Conservation (phyloP, 2,329 filamentous ascomycete species). For the Catunica adiposa region DNA sequence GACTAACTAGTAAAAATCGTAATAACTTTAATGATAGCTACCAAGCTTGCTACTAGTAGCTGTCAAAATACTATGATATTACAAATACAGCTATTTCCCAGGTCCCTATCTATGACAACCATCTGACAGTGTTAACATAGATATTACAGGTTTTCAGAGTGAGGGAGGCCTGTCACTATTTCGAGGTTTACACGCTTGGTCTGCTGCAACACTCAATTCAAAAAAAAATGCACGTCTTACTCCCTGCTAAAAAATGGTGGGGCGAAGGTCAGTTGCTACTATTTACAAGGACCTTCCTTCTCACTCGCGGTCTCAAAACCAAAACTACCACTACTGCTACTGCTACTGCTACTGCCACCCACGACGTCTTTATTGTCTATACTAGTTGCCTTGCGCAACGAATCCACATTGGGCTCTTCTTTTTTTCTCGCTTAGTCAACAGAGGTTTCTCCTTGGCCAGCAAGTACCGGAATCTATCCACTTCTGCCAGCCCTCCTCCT, state of each 20-base stretch:
- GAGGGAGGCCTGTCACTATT: not conserved
- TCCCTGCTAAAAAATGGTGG: not conserved
- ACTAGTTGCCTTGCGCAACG: constrained; percentile 6
- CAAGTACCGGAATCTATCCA: constrained; percentile 2
- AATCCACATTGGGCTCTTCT: constrained; percentile 2
- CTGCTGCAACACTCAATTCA: no score
- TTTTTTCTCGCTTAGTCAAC: constrained; percentile 9
- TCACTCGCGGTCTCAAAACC: not conserved
- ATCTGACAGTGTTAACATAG: no score
- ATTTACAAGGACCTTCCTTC: not conserved
- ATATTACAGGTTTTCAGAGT: no score
- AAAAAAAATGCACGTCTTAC: no score
- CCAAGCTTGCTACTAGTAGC: no score
- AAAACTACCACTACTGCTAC: not conserved
- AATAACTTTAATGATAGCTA: no score
- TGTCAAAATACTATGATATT: no score
- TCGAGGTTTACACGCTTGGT: not conserved
- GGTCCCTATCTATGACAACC: no score
- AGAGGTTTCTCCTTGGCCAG: not conserved
- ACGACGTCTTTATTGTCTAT: not conserved
- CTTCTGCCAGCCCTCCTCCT: not conserved
- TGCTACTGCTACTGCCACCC: not conserved
- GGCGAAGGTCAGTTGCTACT: not conserved
- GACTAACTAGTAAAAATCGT: no score
- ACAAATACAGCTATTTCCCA: no score